Percentiles rank a stretch among this genome's conserved stretches.
Evolutionary conservation across 176 grass and related monocot genomes (phyloP).

Genomic region (Avena insularis): DNA sequence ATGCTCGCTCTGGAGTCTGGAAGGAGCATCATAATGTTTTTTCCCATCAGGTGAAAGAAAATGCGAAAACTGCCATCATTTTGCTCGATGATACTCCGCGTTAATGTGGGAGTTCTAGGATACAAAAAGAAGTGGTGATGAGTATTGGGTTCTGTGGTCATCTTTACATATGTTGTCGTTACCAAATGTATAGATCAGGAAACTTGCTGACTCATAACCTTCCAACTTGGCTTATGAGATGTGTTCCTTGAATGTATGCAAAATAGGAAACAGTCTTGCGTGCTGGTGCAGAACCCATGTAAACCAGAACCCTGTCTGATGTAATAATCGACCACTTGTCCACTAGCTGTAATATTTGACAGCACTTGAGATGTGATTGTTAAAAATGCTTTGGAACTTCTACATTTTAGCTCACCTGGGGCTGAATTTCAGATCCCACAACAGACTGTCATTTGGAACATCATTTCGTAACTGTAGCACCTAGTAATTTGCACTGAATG

Average conservation of each 20-base stretch:
- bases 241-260: neutral
- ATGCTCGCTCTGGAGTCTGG: neutral
- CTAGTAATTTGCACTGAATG: neutral
- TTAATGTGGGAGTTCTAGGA: neutral
- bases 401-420: neutral
- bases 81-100: neutral
- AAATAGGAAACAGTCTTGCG: neutral
- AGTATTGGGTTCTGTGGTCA: neutral
- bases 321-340: neutral
- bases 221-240: neutral
- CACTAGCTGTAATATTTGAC: neutral
- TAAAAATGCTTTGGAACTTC: neutral
- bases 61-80: neutral
- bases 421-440: neutral
- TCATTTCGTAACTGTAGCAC: neutral
- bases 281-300: neutral
- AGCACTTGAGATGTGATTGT: neutral
- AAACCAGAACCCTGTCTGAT: neutral
- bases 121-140: neutral
- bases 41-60: neutral
- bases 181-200: constrained; percentile 1
- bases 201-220: neutral
- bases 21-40: neutral
- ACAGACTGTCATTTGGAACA: neutral
- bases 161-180: neutral